Conservation (phyloP, 805 yeast species). For the Middelhovenomyces tepae region DNA sequence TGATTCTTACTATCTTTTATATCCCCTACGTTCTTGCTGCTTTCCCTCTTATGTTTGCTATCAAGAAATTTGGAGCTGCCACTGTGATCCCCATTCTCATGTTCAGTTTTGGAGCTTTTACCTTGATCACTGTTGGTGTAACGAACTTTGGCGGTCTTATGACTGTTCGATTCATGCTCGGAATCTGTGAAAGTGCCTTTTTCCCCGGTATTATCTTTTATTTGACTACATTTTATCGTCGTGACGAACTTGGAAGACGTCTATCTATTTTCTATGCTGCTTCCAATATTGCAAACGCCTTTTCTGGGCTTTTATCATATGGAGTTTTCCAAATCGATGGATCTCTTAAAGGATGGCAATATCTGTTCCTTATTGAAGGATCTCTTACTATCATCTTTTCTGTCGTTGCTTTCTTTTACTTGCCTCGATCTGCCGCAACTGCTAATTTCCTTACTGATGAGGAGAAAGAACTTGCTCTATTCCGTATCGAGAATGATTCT, state of each 20-base stretch:
- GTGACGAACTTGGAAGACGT: conserved; percentile 41
- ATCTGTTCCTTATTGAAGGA: conserved; percentile 40
- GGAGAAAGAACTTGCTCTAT: conserved; percentile 29
- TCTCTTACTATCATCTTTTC: conserved; percentile 33
- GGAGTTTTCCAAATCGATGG: conserved; percentile 41
- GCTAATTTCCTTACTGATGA: conserved; percentile 34
- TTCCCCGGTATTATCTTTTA: conserved; percentile 42
- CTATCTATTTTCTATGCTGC: conserved; percentile 42
- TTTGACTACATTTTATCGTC: conserved; percentile 39
- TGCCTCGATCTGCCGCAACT: conserved; percentile 32
- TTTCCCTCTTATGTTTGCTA: conserved; percentile 32
- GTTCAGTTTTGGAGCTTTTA: conserved; percentile 38
- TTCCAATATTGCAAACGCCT: conserved; percentile 47
- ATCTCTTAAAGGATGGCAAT: conserved; percentile 39
- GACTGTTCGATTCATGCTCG: conserved; percentile 41
- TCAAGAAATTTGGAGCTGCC: conserved; percentile 36
- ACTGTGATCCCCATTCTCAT: conserved; percentile 37
- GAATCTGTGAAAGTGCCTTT: conserved; percentile 44
- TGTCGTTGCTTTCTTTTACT: conserved; percentile 27
- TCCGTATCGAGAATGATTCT: conserved; percentile 39
- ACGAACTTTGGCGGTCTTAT: conserved; percentile 37
- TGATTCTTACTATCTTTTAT: conserved; percentile 38
- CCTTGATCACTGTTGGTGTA: conserved; percentile 32
- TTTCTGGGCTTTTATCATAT: conserved; percentile 47
- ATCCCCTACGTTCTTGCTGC: conserved; percentile 39